Evolutionary conservation across 192 early-diverging fungal genomes (phyloP).

Genomic region (Umbelopsis sp.): DNA sequence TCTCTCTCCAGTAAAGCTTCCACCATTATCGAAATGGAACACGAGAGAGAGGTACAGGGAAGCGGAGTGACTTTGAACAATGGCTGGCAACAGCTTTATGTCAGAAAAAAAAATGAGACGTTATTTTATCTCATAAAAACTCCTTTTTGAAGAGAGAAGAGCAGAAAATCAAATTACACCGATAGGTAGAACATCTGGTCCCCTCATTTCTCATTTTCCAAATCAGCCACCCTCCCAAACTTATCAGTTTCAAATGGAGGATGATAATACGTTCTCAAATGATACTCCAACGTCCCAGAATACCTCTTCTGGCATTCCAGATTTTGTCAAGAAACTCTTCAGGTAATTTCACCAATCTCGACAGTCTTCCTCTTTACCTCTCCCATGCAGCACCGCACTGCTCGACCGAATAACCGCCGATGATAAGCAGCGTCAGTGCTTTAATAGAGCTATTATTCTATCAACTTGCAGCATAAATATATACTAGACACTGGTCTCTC

Average conservation of each 20-base stretch:
- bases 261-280: conserved; percentile 15
- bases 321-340: conserved; percentile 67
- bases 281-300: not conserved
- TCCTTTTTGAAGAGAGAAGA: too few species aligned
- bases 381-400: not conserved
- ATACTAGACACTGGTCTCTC: too few species aligned
- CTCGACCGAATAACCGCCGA: not conserved
- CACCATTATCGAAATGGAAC: not conserved
- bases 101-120: not conserved
- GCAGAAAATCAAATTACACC: too few species aligned
- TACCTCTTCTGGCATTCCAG: conserved; percentile 45
- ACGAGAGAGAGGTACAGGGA: not conserved
- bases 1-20: not conserved
- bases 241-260: not conserved
- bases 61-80: not conserved
- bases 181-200: not conserved
- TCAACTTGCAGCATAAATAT: too few species aligned
- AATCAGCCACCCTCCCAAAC: not conserved
- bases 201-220: not conserved
- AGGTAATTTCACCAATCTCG: conserved; percentile 33
- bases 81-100: not conserved
- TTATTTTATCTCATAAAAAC: too few species aligned
- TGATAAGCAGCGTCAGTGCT: too few species aligned
- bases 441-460: too few species aligned
- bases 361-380: not conserved